A percentile compares a stretch with the other conserved stretches of the same genome.
phyloP scores from a whole-genome alignment of 2,329 filamentous ascomycete genomes.

The Nemania sp. region DNA sequence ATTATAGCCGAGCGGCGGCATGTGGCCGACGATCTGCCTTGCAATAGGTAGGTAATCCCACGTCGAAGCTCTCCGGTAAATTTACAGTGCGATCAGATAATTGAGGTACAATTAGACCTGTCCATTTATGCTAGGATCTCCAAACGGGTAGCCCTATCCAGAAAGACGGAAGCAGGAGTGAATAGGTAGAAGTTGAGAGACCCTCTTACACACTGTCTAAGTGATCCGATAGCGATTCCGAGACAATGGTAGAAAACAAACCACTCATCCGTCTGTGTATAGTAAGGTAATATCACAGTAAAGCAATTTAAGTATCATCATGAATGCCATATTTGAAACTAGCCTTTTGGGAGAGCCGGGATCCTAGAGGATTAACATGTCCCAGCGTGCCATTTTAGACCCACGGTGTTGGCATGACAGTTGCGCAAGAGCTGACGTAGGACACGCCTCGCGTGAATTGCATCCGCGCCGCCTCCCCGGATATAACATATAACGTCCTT shows the following conservation, averaged over 20 bases:
- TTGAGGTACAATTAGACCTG: background rate
- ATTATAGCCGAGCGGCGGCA: background rate
- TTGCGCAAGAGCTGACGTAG: conserved; percentile 21
- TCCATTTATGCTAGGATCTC: background rate
- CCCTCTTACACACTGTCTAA: background rate
- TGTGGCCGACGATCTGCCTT: background rate
- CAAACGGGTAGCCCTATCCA: background rate
- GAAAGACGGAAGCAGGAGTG: background rate
- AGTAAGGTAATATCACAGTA: background rate
- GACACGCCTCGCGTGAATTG: conserved; percentile 12
- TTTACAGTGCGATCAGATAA: background rate
- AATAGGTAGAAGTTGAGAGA: background rate
- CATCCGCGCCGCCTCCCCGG: background rate
- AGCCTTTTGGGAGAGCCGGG: background rate
- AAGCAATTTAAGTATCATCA: conserved; percentile 5
- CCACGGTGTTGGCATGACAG: conserved; percentile 7
- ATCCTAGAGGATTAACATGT: background rate
- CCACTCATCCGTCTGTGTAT: background rate
- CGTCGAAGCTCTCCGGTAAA: background rate
- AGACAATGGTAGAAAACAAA: background rate
- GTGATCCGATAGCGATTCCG: background rate
- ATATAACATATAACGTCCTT: background rate
- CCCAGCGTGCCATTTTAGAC: background rate
- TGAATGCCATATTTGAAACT: conserved; percentile 26
- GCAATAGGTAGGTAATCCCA: background rate